Percentiles rank a stretch among this genome's conserved stretches.
These are phyloP conservation scores for Carex cristatella DNA, from an alignment of 176 grass and related monocot species.

Conservation along the genomic window DNA sequence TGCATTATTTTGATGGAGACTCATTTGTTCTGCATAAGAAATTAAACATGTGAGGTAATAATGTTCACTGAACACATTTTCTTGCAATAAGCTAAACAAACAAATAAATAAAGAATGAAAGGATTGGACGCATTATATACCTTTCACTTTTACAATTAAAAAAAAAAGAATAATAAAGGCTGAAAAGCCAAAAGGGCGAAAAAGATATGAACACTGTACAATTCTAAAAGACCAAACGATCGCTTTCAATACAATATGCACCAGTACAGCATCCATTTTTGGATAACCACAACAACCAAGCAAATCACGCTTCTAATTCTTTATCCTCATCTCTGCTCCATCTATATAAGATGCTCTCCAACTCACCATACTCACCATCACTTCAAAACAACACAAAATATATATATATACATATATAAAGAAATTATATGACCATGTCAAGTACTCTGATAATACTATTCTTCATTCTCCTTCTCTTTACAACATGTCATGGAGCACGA, in stretches of 20 bases:
- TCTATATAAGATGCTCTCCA: not conserved
- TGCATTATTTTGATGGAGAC: too few relatives aligned
- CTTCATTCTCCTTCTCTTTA: slow-evolving; percentile 4
- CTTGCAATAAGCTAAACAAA: not conserved
- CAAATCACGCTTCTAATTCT: not conserved
- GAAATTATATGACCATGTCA: not conserved
- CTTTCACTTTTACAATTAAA: not conserved
- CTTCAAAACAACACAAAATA: not conserved
- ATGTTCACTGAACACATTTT: not conserved
- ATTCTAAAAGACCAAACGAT: not conserved
- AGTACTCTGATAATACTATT: not conserved
- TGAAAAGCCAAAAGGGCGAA: not conserved
- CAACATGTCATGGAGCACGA: not conserved
- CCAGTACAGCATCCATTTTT: not conserved
- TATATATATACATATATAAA: not conserved
- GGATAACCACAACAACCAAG: not conserved
- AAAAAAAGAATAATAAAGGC: not conserved
- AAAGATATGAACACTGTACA: not conserved
- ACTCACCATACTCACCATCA: too few relatives aligned
- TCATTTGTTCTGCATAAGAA: not conserved
- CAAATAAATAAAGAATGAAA: not conserved
- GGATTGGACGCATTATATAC: not conserved
- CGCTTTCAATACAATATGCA: not conserved
- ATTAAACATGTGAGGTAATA: not conserved
- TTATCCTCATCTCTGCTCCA: not conserved